These are phyloP conservation scores for Aureobasidium sp. DNA, from an alignment of 2,329 filamentous ascomycete species.

Conservation along the genomic window DNA sequence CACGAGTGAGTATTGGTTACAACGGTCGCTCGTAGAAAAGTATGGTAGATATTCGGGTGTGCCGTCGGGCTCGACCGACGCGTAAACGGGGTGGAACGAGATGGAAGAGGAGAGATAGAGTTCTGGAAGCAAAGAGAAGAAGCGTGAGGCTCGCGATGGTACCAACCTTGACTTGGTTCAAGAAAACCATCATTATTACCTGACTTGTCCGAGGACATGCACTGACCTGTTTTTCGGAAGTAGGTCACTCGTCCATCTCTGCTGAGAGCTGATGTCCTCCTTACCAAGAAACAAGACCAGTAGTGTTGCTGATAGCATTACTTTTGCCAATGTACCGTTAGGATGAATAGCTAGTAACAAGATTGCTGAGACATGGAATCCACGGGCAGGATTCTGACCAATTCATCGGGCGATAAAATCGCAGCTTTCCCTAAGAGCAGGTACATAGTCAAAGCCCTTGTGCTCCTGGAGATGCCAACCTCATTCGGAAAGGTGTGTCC, in stretches of 20 bases:
- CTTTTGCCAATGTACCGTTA: background rate
- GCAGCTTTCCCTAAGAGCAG: background rate
- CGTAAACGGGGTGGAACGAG: background rate
- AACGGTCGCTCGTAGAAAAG: conserved; percentile 10
- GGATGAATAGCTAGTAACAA: background rate
- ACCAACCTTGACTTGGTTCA: background rate
- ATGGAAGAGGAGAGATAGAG: background rate
- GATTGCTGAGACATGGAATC: background rate
- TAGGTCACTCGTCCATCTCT: background rate
- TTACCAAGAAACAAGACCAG: background rate
- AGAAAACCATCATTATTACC: background rate
- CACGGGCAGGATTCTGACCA: background rate
- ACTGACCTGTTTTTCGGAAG: background rate
- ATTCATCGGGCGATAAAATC: background rate
- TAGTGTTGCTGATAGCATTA: background rate
- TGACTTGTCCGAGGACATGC: background rate
- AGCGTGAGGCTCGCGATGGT: conserved; percentile 8
- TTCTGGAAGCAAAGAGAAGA: background rate
- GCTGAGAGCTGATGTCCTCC: background rate
- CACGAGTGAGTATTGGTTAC: conserved; percentile 6
- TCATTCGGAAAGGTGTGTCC: background rate
- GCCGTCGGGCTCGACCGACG: background rate
- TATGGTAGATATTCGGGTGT: background rate
- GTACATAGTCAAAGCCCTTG: background rate
- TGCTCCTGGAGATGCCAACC: background rate